A percentile compares a stretch with the other conserved stretches of the same genome.
phyloP scores from a whole-genome alignment of 306 rosid genomes.

The Ceratonia siliqua region DNA sequence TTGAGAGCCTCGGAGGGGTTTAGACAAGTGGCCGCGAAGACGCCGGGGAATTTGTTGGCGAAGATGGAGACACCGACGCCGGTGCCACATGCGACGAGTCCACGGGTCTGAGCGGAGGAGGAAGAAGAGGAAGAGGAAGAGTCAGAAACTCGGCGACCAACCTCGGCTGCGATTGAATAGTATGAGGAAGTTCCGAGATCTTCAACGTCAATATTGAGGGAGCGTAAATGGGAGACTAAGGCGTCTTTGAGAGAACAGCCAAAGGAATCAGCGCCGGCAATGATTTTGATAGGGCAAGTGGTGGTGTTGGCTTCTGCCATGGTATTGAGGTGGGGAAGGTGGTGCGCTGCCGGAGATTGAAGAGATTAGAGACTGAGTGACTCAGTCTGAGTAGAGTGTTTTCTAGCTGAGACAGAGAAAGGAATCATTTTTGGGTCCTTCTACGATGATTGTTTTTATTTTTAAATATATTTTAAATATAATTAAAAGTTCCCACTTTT shows the following conservation, averaged over 20 bases:
- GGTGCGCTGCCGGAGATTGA: background rate
- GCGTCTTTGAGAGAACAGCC: constrained; percentile 77
- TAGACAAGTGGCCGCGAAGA: constrained; percentile 72
- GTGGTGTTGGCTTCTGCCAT: constrained; percentile 41
- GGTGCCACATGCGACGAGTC: constrained; percentile 87
- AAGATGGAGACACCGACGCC: constrained; percentile 87
- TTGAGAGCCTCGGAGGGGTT: constrained; percentile 63
- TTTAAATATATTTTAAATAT: too few species aligned
- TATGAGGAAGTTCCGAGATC: constrained; percentile 86
- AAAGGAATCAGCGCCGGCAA: constrained; percentile 74
- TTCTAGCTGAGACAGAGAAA: too few species aligned
- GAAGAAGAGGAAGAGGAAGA: constrained; percentile 47
- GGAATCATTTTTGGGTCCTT: too few species aligned
- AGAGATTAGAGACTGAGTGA: background rate
- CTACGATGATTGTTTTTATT: too few species aligned
- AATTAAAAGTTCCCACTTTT: too few species aligned
- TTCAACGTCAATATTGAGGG: constrained; percentile 68
- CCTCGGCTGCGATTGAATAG: constrained; percentile 88
- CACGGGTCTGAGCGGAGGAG: constrained; percentile 41
- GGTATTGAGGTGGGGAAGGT: background rate
- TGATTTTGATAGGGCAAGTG: constrained; percentile 51
- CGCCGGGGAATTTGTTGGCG: constrained; percentile 88
- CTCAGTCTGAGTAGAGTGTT: too few species aligned
- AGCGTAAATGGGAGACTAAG: constrained; percentile 64
- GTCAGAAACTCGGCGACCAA: constrained; percentile 72